Percentiles rank a stretch among this genome's conserved stretches.
Conservation (phyloP, 179 eudicot genomes). For the Drosera spatulata region DNA sequence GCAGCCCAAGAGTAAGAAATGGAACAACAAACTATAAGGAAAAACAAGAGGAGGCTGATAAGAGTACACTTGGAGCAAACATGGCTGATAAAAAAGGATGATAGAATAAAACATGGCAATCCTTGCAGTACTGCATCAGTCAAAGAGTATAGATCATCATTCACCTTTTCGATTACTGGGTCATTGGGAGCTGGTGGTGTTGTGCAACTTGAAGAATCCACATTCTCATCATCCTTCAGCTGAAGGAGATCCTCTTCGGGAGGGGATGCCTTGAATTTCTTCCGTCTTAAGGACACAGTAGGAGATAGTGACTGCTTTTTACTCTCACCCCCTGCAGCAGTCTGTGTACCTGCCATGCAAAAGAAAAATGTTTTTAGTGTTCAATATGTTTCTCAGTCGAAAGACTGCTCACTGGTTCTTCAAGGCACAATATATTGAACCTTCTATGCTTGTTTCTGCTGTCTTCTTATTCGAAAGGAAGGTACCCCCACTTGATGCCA, state of each 20-base stretch:
- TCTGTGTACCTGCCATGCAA: no score
- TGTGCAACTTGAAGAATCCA: background rate
- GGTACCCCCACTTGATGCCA: background rate
- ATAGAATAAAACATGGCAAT: no score
- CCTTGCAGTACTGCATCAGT: no score
- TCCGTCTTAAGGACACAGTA: background rate
- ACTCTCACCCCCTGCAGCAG: background rate
- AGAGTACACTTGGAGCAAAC: no score
- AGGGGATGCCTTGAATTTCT: background rate
- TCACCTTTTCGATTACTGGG: background rate
- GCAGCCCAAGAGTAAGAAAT: background rate
- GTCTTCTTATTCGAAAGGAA: background rate
- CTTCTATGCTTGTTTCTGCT: background rate
- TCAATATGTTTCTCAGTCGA: no score
- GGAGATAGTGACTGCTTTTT: background rate
- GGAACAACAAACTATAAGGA: no score
- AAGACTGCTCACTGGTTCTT: no score
- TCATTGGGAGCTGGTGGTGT: background rate
- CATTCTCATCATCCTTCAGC: background rate
- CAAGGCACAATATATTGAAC: background rate
- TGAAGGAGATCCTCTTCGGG: background rate
- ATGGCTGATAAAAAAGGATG: no score
- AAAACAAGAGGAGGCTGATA: no score
- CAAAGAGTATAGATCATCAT: background rate
- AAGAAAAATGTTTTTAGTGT: no score